Conservation (phyloP, 1,284 basidiomycete species). For the Macrocybe sp. region DNA sequence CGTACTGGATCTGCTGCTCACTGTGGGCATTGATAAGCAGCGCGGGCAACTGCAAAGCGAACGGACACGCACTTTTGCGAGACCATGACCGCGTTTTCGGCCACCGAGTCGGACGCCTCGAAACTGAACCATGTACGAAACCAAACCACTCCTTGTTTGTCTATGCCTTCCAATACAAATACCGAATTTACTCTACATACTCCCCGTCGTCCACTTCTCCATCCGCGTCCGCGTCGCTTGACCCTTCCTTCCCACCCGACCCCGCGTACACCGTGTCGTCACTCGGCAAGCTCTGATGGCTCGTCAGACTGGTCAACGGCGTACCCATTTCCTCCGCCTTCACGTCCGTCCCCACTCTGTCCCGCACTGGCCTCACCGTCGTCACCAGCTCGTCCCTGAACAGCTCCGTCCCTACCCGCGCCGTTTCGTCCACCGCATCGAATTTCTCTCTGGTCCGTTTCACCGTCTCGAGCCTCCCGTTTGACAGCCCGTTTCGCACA, state of each 20-base stretch:
- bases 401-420: neutral
- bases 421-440: slow-evolving; percentile 1
- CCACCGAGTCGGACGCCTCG: no score
- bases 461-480: slow-evolving; percentile 8
- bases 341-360: slow-evolving; percentile 17
- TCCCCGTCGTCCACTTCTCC: slow-evolving; percentile 29
- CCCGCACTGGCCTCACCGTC: neutral
- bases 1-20: slow-evolving; percentile 44
- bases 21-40: slow-evolving; percentile 27
- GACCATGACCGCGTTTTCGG: no score
- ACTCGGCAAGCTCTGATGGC: slow-evolving; percentile 49
- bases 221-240: slow-evolving; percentile 25
- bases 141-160: slow-evolving; percentile 15
- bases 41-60: slow-evolving; percentile 15
- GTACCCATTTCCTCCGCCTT: slow-evolving; percentile 50
- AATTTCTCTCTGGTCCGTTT: slow-evolving; percentile 4
- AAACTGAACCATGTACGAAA: no score
- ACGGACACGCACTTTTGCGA: slow-evolving; percentile 26
- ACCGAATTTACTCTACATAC: slow-evolving; percentile 10
- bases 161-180: slow-evolving; percentile 4
- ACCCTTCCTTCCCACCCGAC: slow-evolving; percentile 11
- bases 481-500: slow-evolving; percentile 4
- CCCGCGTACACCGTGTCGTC: slow-evolving; percentile 44
- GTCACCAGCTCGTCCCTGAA: slow-evolving; percentile 7
- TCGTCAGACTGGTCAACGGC: slow-evolving; percentile 45